Percentiles rank a stretch among this genome's conserved stretches.
Evolutionary conservation across 1,284 basidiomycete genomes (phyloP).

Genomic region (Fistulinella cinereoalba): DNA sequence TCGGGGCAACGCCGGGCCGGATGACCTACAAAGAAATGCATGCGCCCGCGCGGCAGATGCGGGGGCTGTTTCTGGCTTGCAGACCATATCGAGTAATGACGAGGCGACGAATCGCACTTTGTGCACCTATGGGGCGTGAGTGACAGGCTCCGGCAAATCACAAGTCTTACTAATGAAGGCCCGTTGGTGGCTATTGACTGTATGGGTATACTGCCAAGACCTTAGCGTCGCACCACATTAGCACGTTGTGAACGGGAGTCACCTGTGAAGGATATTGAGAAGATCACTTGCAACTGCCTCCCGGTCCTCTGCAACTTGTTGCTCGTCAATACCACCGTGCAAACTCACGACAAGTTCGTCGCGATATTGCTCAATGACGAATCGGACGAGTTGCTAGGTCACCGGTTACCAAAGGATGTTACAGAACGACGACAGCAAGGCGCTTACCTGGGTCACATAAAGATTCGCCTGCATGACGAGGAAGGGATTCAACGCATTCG

Average conservation of each 20-base stretch:
- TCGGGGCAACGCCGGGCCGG: conserved; percentile 8
- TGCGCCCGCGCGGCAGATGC: conserved; percentile 75
- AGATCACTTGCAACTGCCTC: conserved; percentile 78
- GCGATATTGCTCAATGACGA: conserved; percentile 85
- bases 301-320: conserved; percentile 63
- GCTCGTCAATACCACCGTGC: conserved; percentile 62
- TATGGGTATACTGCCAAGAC: conserved; percentile 70
- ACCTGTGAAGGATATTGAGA: conserved; percentile 79
- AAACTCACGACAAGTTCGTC: conserved; percentile 73
- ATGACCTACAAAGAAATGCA: conserved; percentile 67
- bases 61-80: conserved; percentile 73
- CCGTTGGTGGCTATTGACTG: conserved; percentile 89
- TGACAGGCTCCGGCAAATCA: background rate
- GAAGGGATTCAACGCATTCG: conserved; percentile 81
- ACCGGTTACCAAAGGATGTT: conserved; percentile 1
- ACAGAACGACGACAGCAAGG: background rate
- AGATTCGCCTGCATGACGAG: conserved; percentile 87
- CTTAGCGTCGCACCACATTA: conserved; percentile 1
- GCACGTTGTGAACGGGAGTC: conserved; percentile 5
- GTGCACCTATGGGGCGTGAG: conserved; percentile 57
- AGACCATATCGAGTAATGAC: conserved; percentile 81
- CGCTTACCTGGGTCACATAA: conserved; percentile 79
- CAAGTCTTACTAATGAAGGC: conserved; percentile 59
- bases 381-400: conserved; percentile 82
- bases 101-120: conserved; percentile 90